Evolutionary conservation across 495 filamentous ascomycete species (phyloP).

Genomic region (Neurospora sublineolata): DNA sequence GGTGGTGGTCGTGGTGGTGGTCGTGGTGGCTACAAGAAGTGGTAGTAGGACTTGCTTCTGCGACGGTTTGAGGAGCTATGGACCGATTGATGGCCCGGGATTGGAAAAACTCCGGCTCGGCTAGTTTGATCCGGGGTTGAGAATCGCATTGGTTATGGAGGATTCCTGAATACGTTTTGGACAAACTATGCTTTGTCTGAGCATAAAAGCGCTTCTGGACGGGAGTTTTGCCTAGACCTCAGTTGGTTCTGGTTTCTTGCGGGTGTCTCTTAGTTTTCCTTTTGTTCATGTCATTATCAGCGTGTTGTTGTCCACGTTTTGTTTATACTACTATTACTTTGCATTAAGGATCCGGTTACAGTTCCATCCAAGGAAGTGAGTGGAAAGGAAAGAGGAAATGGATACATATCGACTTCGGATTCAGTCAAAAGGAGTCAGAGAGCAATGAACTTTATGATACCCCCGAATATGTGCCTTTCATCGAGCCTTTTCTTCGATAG

Average conservation of each 20-base stretch:
- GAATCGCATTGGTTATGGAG: background rate
- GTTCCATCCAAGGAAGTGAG: background rate
- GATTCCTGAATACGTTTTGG: background rate
- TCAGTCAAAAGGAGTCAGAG: background rate
- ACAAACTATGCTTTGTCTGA: background rate
- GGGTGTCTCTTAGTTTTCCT: background rate
- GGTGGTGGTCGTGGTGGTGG: conserved; percentile 7
- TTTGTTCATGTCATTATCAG: background rate
- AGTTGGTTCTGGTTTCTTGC: background rate
- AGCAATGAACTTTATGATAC: background rate
- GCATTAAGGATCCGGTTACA: background rate
- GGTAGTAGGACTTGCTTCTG: background rate
- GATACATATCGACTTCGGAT: background rate
- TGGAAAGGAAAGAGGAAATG: background rate
- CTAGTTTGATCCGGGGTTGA: background rate
- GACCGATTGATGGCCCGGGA: background rate
- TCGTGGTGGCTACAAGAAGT: background rate
- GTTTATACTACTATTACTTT: background rate
- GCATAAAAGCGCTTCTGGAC: background rate
- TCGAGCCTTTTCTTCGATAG: background rate
- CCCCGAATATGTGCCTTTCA: background rate
- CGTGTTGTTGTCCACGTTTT: background rate
- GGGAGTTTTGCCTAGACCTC: background rate
- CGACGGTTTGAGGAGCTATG: background rate
- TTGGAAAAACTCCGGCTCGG: background rate